Base-by-base conservation (phyloP, 1,284 basidiomycete species). In the Rhodotorula sp. region DNA sequence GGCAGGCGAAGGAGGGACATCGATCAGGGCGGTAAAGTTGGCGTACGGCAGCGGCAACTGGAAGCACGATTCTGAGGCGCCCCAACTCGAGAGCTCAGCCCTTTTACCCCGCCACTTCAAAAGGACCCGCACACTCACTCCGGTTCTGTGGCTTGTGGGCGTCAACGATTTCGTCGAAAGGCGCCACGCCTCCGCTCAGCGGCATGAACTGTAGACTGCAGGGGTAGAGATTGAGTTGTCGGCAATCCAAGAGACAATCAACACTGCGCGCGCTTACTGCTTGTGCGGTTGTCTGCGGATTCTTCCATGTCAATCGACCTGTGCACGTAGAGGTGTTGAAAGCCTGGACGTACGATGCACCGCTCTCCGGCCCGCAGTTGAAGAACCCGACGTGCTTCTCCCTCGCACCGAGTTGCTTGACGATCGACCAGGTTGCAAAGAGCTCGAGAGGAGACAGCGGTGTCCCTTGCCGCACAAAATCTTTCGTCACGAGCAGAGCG, bases 401-500 rank as follows among this genome's bases (percentile, higher is more conserved):
- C 6, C 67, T 52, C 10, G 59, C n/a, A 18, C 67, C 60, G 34
- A 78, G 69, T 52, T 76, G 74, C 71, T 76, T 69, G 21, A 79
- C 61, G 48, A 79, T 70, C 43, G 68, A 68, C 63, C 74, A 77
- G 23, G 78, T 62, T 4, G 79, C 72, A 26, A 71, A 63, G 6
- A 78, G 64, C 47, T 79, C 76, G 10, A 66, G 57, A 3, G 79
- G 79, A 6, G 77, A 75, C 12, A 79, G 64, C 15, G 79, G 79
- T 4, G 68, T 56, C n/a, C 68, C 71, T 58, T 79, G 79, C 12
- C 70, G 68, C 59, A 68, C 74, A 46, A 76, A 79, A 5, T 77
- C 72, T 43, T 76, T 78, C 0, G 79, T 79, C 3, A 79, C 79
- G 39, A 79, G 67, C 12, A 79, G 72, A 64, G 79, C 79, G 59